Evolutionary conservation across 1,284 basidiomycete species (phyloP), one percentile per base, ranked within the genome.

Genomic region (Trichosporon ovoides): DNA sequence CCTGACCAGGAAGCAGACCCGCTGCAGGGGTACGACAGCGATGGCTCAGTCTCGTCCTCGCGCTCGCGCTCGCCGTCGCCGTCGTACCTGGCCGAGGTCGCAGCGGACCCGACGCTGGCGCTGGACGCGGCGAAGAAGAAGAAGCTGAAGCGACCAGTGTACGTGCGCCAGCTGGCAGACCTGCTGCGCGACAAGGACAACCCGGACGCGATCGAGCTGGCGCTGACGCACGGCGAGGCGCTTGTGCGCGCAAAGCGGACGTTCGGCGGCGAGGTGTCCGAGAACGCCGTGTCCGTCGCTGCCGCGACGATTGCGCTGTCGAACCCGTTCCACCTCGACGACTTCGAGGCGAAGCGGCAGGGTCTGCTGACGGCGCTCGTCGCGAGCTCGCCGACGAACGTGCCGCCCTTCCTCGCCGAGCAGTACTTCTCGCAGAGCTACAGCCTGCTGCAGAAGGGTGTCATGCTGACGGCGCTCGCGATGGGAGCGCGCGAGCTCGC

Each of bases 341-440:
- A 78, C 3, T 98, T 98, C 64, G 85, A 90, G n/a, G 77, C 81
- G 48, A 86, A 87, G 66, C 81, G 90, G 53, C 89, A 91, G 68
- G 83, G 80, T 0, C 84, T 89, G 7, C 70, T 96, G 49, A 87
- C 81, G 60, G 91, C 91, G 0, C 80, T 98, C 2, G 85, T 94
- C 0, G 83, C 83, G 1, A 91, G 88, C 55, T 85, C 84, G 60
- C 92, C 94, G 1, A 78, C 78, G 31, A 84, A 85, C 59, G 85
- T 87, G 38, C 86, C 89, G 1, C 87, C 85, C 90, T 96, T 75
- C 50, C 80, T 95, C n/a, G 85, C 88, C 48, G 91, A 97, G 71
- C 90, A 96, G 69, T 91, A 92, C 75, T 98, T 97, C 78, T 86
- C 87, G 60, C 87, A 88, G 52, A 89, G 94, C 66, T 97, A 95